These are phyloP conservation scores for Gardenia jasminoides DNA, from an alignment of 257 asterid genomes.

Conservation along the genomic window DNA sequence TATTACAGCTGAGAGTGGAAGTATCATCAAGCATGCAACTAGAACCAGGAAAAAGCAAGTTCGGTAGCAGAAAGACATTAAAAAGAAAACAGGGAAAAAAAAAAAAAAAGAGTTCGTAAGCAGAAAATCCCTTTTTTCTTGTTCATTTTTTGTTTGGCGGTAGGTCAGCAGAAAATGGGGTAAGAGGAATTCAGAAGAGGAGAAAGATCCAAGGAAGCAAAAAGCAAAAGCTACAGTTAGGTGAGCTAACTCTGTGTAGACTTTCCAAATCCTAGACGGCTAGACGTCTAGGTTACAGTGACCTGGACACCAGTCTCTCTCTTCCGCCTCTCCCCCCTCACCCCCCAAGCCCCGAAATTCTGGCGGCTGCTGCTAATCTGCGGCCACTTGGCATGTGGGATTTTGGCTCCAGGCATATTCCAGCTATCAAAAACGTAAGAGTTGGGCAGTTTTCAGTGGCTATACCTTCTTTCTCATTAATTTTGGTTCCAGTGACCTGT, in stretches of 20 bases:
- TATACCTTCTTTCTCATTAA: constrained; percentile 4
- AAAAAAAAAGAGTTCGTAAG: not conserved
- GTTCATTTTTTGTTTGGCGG: not conserved
- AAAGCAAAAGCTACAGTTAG: not conserved
- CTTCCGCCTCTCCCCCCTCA: not conserved
- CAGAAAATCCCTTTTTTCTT: not conserved
- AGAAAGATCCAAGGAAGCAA: not conserved
- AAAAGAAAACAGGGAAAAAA: not conserved
- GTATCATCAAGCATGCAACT: not conserved
- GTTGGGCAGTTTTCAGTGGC: constrained; percentile 11
- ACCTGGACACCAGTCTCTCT: not conserved
- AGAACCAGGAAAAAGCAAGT: not conserved
- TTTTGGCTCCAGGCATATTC: not conserved
- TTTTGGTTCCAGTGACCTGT: not conserved
- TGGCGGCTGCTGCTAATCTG: constrained; percentile 4
- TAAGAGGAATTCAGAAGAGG: not conserved
- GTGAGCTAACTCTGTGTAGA: constrained; percentile 8
- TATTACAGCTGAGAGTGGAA: not conserved
- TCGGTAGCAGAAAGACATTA: not conserved
- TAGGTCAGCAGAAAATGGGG: not conserved
- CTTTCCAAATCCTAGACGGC: constrained; percentile 4
- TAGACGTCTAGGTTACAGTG: not conserved
- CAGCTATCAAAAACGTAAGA: constrained; percentile 1
- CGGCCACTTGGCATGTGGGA: constrained; percentile 10
- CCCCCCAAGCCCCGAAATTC: too few species aligned